Evolutionary conservation across 441 rosid genomes (phyloP).

Genomic region (Gossypium schwendimanii): DNA sequence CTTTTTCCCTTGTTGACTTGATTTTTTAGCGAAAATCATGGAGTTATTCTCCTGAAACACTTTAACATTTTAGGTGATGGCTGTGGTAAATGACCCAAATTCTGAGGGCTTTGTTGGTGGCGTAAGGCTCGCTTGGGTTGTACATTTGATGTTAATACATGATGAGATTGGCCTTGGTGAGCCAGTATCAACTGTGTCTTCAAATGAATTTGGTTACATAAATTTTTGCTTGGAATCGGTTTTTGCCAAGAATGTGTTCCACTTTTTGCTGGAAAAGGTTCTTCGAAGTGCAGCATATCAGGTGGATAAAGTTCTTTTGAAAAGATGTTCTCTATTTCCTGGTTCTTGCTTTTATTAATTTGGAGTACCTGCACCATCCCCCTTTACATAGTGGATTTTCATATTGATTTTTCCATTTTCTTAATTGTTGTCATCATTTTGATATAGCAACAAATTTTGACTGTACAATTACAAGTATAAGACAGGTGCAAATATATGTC

Average conservation of each 20-base stretch:
- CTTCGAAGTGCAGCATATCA: slow-evolving; percentile 81
- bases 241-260: slow-evolving; percentile 76
- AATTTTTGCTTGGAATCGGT: slow-evolving; percentile 67
- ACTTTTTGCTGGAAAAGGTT: slow-evolving; percentile 71
- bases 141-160: slow-evolving; percentile 72
- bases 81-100: slow-evolving; percentile 45
- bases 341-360: not conserved
- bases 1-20: not conserved
- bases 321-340: not conserved
- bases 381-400: not conserved
- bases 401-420: not conserved
- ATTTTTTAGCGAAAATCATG: slow-evolving; percentile 8
- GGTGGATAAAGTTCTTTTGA: slow-evolving; percentile 31
- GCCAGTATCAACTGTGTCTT: slow-evolving; percentile 39
- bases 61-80: slow-evolving; percentile 62
- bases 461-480: no score
- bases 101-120: slow-evolving; percentile 75
- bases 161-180: slow-evolving; percentile 59
- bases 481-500: no score
- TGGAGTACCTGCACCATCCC: not conserved
- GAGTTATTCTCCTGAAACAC: slow-evolving; percentile 1
- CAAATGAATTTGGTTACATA: slow-evolving; percentile 58
- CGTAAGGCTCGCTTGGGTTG: slow-evolving; percentile 87
- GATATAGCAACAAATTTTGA: not conserved
- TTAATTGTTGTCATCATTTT: not conserved